phyloP scores from a whole-genome alignment of 2,329 filamentous ascomycete species.

The Acephala macrosclerotiorum region DNA sequence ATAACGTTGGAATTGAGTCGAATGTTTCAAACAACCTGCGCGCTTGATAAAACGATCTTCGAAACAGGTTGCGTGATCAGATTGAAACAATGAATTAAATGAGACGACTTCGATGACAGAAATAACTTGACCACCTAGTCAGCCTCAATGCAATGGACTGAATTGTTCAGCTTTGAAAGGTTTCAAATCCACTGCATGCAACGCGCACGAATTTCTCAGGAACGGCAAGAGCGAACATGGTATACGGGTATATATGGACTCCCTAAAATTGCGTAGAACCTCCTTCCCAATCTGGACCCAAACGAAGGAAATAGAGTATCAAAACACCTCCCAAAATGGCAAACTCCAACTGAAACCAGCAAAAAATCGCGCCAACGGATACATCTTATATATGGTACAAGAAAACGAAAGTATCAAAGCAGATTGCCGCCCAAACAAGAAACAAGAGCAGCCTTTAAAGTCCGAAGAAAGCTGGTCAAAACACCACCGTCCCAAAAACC shows the following conservation, averaged over 20 bases:
- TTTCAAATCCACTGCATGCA: too few relatives aligned
- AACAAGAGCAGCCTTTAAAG: too few relatives aligned
- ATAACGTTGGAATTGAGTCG: too few relatives aligned
- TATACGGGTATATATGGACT: not conserved
- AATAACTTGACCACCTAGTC: too few relatives aligned
- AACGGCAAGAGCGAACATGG: not conserved
- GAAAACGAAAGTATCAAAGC: not conserved
- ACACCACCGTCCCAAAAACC: not conserved
- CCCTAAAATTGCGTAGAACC: not conserved
- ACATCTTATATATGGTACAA: conserved; percentile 1
- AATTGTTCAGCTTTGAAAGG: too few relatives aligned
- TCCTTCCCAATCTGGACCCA: not conserved
- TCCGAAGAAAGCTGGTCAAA: not conserved
- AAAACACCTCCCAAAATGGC: not conserved
- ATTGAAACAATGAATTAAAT: too few relatives aligned
- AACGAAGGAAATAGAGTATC: not conserved
- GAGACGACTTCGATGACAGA: too few relatives aligned
- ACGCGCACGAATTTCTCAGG: too few relatives aligned
- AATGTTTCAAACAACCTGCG: too few relatives aligned
- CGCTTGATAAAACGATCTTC: too few relatives aligned
- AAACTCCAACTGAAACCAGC: not conserved
- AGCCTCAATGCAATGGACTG: too few relatives aligned
- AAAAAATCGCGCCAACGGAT: not conserved
- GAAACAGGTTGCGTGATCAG: too few relatives aligned
- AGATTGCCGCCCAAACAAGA: not conserved